Conservation (phyloP, 257 asterid species). For the Jacaranda copaia region DNA sequence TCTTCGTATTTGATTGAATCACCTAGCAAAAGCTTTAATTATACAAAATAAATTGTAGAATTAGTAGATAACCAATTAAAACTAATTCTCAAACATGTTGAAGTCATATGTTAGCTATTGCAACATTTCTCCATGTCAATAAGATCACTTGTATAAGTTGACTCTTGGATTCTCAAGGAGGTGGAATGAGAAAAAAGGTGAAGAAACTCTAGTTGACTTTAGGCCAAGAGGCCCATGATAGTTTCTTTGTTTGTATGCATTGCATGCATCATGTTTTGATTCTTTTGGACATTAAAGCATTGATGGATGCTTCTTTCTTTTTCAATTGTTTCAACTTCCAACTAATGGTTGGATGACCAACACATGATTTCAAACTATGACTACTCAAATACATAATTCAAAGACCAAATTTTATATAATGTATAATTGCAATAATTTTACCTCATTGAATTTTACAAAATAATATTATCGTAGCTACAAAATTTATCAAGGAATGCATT, state of each 20-base stretch:
- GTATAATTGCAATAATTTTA: no score
- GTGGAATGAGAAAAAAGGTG: not conserved
- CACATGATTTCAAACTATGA: not conserved
- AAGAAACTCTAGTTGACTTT: not conserved
- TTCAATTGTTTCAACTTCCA: constrained; percentile 1
- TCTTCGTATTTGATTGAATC: no score
- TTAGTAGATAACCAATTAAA: no score
- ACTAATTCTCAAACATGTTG: no score
- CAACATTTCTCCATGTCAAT: not conserved
- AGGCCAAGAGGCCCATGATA: constrained; percentile 3
- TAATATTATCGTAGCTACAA: no score
- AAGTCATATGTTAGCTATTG: not conserved
- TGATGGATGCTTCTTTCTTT: not conserved
- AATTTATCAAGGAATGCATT: no score
- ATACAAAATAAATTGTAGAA: no score
- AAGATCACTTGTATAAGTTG: not conserved
- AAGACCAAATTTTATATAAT: no score
- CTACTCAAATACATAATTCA: not conserved
- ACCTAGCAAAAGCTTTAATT: no score
- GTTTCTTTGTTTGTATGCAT: not conserved
- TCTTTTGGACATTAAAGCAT: not conserved
- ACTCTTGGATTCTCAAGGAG: not conserved
- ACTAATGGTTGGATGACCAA: not conserved
- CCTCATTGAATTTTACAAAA: no score
- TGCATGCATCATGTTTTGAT: no score